Evolutionary conservation across 192 early-diverging fungal species (phyloP).

Genomic region (Backusella sp.): DNA sequence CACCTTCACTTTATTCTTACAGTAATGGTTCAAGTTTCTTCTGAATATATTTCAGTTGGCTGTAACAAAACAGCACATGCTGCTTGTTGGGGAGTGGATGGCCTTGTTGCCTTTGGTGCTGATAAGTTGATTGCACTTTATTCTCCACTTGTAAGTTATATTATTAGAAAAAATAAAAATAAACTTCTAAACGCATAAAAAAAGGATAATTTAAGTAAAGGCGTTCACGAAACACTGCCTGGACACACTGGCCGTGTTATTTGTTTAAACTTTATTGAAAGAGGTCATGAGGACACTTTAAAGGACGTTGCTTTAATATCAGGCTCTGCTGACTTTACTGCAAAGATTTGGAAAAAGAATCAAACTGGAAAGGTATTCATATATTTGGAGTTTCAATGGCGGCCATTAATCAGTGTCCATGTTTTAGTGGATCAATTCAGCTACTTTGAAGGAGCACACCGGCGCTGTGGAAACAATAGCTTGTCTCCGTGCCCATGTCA

Average conservation of each 20-base stretch:
- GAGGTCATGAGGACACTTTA: slow-evolving; percentile 49
- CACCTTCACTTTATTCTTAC: background rate
- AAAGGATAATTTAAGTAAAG: slow-evolving; percentile 46
- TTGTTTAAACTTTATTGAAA: slow-evolving; percentile 67
- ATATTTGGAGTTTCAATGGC: background rate
- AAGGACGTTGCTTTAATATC: slow-evolving; percentile 66
- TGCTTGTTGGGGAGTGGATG: slow-evolving; percentile 57
- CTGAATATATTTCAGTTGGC: slow-evolving; percentile 60
- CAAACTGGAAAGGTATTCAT: slow-evolving; percentile 13
- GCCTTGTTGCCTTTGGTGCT: slow-evolving; percentile 73
- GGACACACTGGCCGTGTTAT: slow-evolving; percentile 81
- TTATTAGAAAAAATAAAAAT: background rate
- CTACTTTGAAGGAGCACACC: slow-evolving; percentile 64
- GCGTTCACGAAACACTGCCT: slow-evolving; percentile 57
- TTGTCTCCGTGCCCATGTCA: slow-evolving; percentile 46
- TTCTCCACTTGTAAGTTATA: slow-evolving; percentile 54
- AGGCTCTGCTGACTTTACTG: slow-evolving; percentile 78
- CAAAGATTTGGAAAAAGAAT: slow-evolving; percentile 66
- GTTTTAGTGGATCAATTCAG: slow-evolving; percentile 60
- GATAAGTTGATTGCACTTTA: slow-evolving; percentile 70
- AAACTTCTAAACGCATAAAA: background rate
- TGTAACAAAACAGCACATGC: slow-evolving; percentile 67
- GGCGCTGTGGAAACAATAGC: slow-evolving; percentile 67
- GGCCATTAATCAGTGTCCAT: too few species aligned
- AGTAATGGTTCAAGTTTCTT: slow-evolving; percentile 31